Conservation (phyloP, 306 rosid species). For the Purshia tridentata region DNA sequence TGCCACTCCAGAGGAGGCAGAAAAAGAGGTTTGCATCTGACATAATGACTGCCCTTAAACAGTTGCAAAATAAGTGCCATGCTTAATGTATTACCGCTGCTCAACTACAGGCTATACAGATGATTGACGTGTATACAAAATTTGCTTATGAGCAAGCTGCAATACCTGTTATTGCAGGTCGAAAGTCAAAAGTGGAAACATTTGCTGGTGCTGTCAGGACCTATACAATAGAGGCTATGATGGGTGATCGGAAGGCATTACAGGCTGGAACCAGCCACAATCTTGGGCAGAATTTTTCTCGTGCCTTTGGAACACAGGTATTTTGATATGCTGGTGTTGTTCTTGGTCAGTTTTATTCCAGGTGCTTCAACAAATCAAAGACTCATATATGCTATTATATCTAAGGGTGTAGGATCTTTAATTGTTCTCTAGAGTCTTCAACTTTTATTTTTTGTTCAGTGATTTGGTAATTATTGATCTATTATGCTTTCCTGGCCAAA, state of each 20-base stretch:
- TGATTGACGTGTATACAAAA: constrained; percentile 87
- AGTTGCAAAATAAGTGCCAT: background rate
- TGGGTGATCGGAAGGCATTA: constrained; percentile 95
- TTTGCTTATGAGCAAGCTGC: constrained; percentile 91
- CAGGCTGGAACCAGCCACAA: constrained; percentile 99
- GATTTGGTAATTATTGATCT: background rate
- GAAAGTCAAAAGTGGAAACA: constrained; percentile 88
- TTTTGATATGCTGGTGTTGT: constrained; percentile 15
- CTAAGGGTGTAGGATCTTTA: background rate
- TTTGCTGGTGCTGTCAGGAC: constrained; percentile 95
- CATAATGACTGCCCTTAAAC: constrained; percentile 14
- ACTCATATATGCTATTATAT: background rate
- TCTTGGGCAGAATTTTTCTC: constrained; percentile 95
- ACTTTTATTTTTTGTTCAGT: background rate
- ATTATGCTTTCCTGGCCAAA: too few species aligned
- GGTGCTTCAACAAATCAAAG: background rate
- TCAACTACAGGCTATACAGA: constrained; percentile 83
- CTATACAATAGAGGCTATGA: constrained; percentile 97
- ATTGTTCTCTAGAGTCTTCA: background rate
- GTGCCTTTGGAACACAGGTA: constrained; percentile 94
- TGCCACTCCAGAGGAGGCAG: constrained; percentile 84
- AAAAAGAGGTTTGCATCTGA: constrained; percentile 63
- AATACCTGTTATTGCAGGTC: constrained; percentile 91
- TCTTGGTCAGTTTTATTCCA: background rate
- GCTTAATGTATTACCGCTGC: constrained; percentile 24